Base-by-base conservation (phyloP, 495 filamentous ascomycete genomes). In the Penicillium roqueforti region DNA sequence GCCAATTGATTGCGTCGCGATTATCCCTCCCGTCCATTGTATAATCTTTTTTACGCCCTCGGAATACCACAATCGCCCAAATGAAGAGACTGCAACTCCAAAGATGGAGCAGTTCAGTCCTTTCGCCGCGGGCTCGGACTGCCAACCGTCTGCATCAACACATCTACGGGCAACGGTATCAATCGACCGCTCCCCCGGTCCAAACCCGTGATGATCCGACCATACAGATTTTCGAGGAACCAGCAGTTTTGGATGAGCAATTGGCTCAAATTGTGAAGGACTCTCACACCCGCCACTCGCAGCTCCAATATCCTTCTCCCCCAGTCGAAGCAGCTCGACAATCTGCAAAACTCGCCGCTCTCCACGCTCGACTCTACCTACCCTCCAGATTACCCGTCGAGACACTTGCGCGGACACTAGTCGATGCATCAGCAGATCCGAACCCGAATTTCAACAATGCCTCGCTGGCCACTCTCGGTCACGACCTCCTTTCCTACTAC, bases 281-380 rank as follows among this genome's bases (percentile, higher is more conserved):
- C 23, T 53, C 50, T 51, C 63, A 64, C 56, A 57, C 36, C 16
- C 61, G 58, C 46, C 52, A 63, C 50, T 55, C 68, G 48, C 62
- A 72, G 71, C 65, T 71, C 58, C 20, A 67, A 71, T 70, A 72
- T 69, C 56, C 88, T 54, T 91, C 88, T 63, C 91, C 87, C 58
- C 80, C 78, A 51, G 82, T 85, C 53, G 75, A 81, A 58, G 76
- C 76, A 56, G 87, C 91, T n/a, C 68, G 77, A 49, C 64, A 74
- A 54, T 97, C 93, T 48, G 85, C 92, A 51, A 96, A 96, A 76
- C 88, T 98, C 63, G 84, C 92, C 57, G 91, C 93, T 52, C 84
- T 98, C 29, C 92, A 96, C 72, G 87, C 91, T 64, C 91, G 93
- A 63, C 86, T 98, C 43, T 83, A 83, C 47, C 85, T 98, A 54